Evolutionary conservation across 2,329 filamentous ascomycete species (phyloP), one percentile per base, ranked within the genome.

Genomic region (Waltergamsia citrina): DNA sequence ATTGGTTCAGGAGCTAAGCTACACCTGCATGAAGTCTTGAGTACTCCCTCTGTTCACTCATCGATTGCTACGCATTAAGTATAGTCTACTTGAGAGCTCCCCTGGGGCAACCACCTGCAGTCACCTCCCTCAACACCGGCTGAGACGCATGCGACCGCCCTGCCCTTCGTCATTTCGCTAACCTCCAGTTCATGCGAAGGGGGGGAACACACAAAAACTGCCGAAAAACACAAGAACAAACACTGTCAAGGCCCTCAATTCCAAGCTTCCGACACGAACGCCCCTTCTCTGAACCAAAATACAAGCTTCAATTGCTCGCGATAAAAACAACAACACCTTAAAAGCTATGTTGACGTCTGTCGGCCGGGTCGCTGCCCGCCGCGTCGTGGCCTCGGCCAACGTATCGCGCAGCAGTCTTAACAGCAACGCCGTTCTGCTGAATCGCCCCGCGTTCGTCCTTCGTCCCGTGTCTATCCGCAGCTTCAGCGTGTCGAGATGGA

Each of bases 261-360:
- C n/a, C n/a, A n/a, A n/a, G n/a, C n/a, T n/a, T n/a, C n/a, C n/a
- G n/a, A n/a, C n/a, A n/a, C n/a, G n/a, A n/a, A n/a, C n/a, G n/a
- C n/a, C n/a, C n/a, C n/a, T n/a, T n/a, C n/a, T n/a, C n/a, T n/a
- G n/a, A n/a, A n/a, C n/a, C n/a, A n/a, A n/a, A n/a, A n/a, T n/a
- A n/a, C n/a, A n/a, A n/a, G n/a, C n/a, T n/a, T 25, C 23, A 25
- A 25, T 25, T 25, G 23, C n/a, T 9, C n/a, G 23, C n/a, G n/a
- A n/a, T 24, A 16, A 33, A 25, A 15, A 28, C 32, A 32, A 17
- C 33, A 29, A 33, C 30, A 19, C 26, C 18, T 41, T 29, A 24
- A 40, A n/a, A n/a, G n/a, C 35, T 29, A 69, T 69, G 65, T 48
- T 68, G 40, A 58, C 56, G 33, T 51, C 56, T 20, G 48, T 66